Percentiles rank a stretch among this genome's conserved stretches.
Conservation (phyloP, 768 basidiomycete species). For the Galerina sulciceps region DNA sequence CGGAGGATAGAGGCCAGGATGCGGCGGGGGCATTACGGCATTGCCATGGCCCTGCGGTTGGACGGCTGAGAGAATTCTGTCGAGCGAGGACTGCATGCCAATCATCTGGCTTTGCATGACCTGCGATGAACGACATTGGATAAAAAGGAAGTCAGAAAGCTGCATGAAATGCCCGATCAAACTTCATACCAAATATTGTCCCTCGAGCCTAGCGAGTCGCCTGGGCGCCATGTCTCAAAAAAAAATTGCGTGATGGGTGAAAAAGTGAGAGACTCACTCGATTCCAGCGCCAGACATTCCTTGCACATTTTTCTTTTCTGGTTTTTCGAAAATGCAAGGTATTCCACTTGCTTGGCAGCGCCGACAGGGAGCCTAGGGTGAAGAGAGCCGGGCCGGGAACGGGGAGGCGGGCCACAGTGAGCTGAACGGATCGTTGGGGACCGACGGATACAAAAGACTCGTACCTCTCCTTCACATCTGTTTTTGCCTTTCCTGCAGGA, state of each 20-base stretch:
- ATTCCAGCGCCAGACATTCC: constrained; percentile 65
- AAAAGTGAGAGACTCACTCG: constrained; percentile 56
- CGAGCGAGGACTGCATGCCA: constrained; percentile 88
- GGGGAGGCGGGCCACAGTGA: constrained; percentile 70
- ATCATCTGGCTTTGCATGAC: constrained; percentile 96
- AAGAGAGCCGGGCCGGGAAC: constrained; percentile 70
- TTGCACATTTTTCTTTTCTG: constrained; percentile 81
- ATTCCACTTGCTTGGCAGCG: constrained; percentile 85
- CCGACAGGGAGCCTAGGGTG: constrained; percentile 81
- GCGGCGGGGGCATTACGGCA: constrained; percentile 37
- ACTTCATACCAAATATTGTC: constrained; percentile 74
- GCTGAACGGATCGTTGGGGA: constrained; percentile 48
- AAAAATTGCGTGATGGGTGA: constrained; percentile 13
- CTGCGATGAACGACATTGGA: constrained; percentile 36
- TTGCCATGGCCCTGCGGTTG: constrained; percentile 44
- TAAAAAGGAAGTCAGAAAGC: not conserved
- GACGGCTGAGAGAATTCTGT: constrained; percentile 77
- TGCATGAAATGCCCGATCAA: not conserved
- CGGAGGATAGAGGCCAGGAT: constrained; percentile 37
- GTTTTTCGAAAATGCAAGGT: constrained; percentile 87
- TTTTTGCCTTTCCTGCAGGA: constrained; percentile 92
- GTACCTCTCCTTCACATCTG: constrained; percentile 89
- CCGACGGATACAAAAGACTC: constrained; percentile 34
- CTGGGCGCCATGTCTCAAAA: constrained; percentile 43
- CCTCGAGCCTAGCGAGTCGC: constrained; percentile 82